Evolutionary conservation across 1,139 yeast species (phyloP).

Genomic region (Nematodospora anomalae): DNA sequence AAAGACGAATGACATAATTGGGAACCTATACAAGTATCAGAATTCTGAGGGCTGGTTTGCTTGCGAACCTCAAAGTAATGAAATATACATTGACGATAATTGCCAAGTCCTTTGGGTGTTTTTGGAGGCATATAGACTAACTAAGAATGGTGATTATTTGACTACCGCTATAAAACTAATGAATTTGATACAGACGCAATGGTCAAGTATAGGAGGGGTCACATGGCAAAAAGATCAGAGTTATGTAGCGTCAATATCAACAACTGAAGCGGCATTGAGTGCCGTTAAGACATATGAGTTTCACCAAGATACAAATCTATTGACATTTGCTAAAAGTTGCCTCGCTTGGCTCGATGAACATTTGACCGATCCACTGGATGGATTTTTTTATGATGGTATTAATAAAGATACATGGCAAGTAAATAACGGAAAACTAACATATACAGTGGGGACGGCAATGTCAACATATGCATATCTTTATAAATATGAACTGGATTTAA

Average conservation of each 20-base stretch:
- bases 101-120: slow-evolving; percentile 35
- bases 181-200: slow-evolving; percentile 21
- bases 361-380: slow-evolving; percentile 25
- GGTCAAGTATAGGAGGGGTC: slow-evolving; percentile 29
- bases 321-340: slow-evolving; percentile 25
- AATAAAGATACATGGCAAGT: slow-evolving; percentile 10
- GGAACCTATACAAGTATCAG: slow-evolving; percentile 16
- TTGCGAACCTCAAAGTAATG: slow-evolving; percentile 24
- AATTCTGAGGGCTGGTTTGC: slow-evolving; percentile 26
- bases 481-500: slow-evolving; percentile 16
- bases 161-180: slow-evolving; percentile 20
- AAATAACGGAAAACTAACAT: slow-evolving; percentile 36
- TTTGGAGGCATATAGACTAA: slow-evolving; percentile 24
- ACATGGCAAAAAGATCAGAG: slow-evolving; percentile 24
- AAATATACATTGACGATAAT: slow-evolving; percentile 36
- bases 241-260: slow-evolving; percentile 36
- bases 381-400: slow-evolving; percentile 29
- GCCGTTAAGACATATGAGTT: slow-evolving; percentile 27
- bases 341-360: slow-evolving; percentile 23
- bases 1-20: slow-evolving; percentile 10
- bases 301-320: slow-evolving; percentile 18
- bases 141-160: slow-evolving; percentile 18
- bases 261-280: slow-evolving; percentile 35
- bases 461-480: slow-evolving; percentile 31
- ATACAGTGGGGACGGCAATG: slow-evolving; percentile 37